Percentiles rank a stretch among this genome's conserved stretches.
Conservation (phyloP, 2,329 filamentous ascomycete species). For the Ceratocystis smalleyi region DNA sequence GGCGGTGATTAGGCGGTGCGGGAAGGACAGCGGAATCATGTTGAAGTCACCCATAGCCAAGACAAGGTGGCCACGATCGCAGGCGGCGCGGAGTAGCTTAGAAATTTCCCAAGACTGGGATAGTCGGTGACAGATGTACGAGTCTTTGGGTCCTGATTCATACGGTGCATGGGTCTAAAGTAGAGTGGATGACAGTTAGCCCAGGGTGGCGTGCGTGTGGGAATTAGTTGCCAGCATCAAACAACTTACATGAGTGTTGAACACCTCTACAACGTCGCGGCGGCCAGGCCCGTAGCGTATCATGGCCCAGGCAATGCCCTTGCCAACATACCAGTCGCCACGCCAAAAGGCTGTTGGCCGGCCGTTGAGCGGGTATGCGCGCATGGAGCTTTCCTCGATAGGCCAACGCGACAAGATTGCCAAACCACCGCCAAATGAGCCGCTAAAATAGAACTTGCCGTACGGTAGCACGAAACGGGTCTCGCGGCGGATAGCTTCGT, state of each 20-base stretch:
- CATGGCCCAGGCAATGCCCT: constrained; percentile 73
- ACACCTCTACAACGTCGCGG: constrained; percentile 67
- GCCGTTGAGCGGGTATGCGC: constrained; percentile 77
- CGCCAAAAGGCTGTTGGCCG: constrained; percentile 85
- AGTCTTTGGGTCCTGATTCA: constrained; percentile 61
- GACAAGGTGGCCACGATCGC: constrained; percentile 66
- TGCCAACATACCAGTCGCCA: constrained; percentile 93
- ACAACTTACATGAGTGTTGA: constrained; percentile 64
- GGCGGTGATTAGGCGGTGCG: constrained; percentile 66
- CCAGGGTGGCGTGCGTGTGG: neutral
- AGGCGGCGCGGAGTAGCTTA: constrained; percentile 70
- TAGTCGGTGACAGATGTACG: constrained; percentile 77
- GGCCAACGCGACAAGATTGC: constrained; percentile 86
- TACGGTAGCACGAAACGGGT: constrained; percentile 65
- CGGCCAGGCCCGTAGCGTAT: constrained; percentile 52
- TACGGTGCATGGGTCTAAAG: constrained; percentile 64
- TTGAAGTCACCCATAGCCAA: constrained; percentile 90
- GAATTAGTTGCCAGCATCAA: neutral
- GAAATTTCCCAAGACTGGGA: constrained; percentile 92
- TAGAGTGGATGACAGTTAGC: too few species aligned
- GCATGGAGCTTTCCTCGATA: constrained; percentile 78
- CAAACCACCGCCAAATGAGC: constrained; percentile 76
- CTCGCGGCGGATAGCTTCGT: constrained; percentile 56
- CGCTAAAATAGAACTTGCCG: constrained; percentile 84
- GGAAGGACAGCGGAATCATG: constrained; percentile 76